A percentile compares a stretch with the other conserved stretches of the same genome.
Evolutionary conservation across 2,329 filamentous ascomycete species (phyloP).

Genomic region (Colletotrichum tabaci): DNA sequence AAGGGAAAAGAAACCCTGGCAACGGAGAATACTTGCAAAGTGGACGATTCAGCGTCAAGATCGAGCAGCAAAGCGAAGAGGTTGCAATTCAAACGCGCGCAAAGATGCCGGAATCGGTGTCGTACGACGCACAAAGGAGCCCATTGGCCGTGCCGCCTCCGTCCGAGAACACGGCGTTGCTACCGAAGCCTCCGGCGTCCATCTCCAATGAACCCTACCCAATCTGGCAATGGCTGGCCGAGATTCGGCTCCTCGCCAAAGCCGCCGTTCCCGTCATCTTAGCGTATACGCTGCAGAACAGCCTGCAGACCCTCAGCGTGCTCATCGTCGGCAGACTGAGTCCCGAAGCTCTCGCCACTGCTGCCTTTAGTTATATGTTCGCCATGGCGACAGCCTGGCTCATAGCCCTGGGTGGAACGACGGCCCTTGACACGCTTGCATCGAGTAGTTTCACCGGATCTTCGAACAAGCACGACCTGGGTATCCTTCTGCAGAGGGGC

Average conservation of each 20-base stretch:
- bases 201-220: slow-evolving; percentile 20
- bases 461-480: slow-evolving; percentile 83
- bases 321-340: slow-evolving; percentile 85
- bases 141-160: slow-evolving; percentile 4
- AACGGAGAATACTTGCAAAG: not conserved
- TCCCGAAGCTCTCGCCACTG: slow-evolving; percentile 83
- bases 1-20: not conserved
- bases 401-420: slow-evolving; percentile 87
- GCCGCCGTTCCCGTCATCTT: slow-evolving; percentile 84
- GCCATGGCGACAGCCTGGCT: slow-evolving; percentile 92
- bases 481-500: slow-evolving; percentile 82
- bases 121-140: slow-evolving; percentile 19
- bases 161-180: slow-evolving; percentile 41
- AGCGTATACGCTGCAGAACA: slow-evolving; percentile 89
- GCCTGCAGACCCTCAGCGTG: slow-evolving; percentile 85
- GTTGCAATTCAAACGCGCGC: not conserved
- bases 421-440: slow-evolving; percentile 87
- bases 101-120: slow-evolving; percentile 32
- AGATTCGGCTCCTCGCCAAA: slow-evolving; percentile 78
- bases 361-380: slow-evolving; percentile 94
- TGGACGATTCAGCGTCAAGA: not conserved
- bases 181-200: slow-evolving; percentile 37
- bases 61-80: not conserved
- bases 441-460: slow-evolving; percentile 88
- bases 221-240: slow-evolving; percentile 50